These are phyloP conservation scores for Pulchroboletus neoregius DNA, from an alignment of 1,284 basidiomycete genomes.

Conservation along the genomic window DNA sequence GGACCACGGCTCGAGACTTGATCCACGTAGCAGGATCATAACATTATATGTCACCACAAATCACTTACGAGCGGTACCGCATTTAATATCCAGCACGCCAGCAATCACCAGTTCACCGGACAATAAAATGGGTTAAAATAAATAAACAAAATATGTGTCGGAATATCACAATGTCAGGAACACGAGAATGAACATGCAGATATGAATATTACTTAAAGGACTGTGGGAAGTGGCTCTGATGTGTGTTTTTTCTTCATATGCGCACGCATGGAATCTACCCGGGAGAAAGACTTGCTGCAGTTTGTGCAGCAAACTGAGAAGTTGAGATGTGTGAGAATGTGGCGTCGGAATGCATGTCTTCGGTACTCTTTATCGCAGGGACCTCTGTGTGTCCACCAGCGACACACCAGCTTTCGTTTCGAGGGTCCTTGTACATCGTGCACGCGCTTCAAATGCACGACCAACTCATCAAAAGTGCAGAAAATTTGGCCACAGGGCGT, in stretches of 20 bases:
- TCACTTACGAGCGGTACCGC: not conserved
- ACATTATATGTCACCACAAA: too few relatives aligned
- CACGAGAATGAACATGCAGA: not conserved
- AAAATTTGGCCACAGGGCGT: constrained; percentile 1
- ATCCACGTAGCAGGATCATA: too few relatives aligned
- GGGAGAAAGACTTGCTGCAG: constrained; percentile 4
- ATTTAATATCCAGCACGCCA: not conserved
- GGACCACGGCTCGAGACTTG: too few relatives aligned
- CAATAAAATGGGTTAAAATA: not conserved
- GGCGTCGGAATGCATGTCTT: not conserved
- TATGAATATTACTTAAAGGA: not conserved
- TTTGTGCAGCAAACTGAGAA: not conserved
- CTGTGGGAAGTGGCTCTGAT: not conserved
- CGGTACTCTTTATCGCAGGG: not conserved
- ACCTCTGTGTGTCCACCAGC: not conserved
- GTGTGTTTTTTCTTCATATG: not conserved
- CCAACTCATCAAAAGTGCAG: not conserved
- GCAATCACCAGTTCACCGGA: not conserved
- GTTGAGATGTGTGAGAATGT: constrained; percentile 1
- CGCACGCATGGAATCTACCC: not conserved
- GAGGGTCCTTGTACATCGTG: constrained; percentile 5
- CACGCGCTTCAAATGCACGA: not conserved
- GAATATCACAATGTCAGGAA: not conserved
- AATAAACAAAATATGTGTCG: too few relatives aligned
- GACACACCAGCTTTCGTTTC: not conserved